Evolutionary conservation across 179 eudicot species (phyloP).

Genomic region (Gypsophila paniculata): DNA sequence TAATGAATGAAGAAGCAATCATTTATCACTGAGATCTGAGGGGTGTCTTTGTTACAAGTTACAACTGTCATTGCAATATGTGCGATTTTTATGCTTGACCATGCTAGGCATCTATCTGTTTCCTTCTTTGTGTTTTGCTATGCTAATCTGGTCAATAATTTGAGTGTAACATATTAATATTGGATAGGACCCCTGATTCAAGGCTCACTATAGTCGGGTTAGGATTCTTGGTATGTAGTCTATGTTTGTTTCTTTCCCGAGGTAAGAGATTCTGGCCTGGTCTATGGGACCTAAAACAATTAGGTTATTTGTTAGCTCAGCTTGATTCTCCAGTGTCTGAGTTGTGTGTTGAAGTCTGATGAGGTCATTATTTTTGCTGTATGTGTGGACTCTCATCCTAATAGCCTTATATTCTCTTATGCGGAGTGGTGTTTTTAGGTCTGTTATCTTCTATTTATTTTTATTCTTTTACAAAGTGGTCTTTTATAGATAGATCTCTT

Average conservation of each 20-base stretch:
- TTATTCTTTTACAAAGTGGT: slow-evolving; percentile 9
- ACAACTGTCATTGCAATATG: not conserved
- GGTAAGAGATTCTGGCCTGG: not conserved
- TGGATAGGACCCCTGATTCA: not conserved
- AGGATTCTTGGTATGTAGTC: not conserved
- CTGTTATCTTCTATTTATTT: too few relatives aligned
- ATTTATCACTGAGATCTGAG: not conserved
- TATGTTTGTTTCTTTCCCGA: not conserved
- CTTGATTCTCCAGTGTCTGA: slow-evolving; percentile 4
- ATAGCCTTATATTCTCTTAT: slow-evolving; percentile 1
- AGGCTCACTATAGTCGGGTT: not conserved
- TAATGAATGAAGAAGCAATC: not conserved
- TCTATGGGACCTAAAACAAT: not conserved
- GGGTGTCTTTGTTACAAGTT: not conserved
- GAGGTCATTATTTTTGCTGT: slow-evolving; percentile 2
- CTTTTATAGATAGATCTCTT: slow-evolving; percentile 64
- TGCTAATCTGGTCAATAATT: not conserved
- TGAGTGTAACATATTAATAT: not conserved
- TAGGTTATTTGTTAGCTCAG: not conserved
- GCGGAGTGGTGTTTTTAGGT: too few relatives aligned
- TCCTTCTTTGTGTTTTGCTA: not conserved
- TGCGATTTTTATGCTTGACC: not conserved
- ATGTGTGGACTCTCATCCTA: slow-evolving; percentile 15
- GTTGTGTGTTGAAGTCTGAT: slow-evolving; percentile 16
- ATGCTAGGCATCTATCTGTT: not conserved